A percentile compares a stretch with the other conserved stretches of the same genome.
phyloP scores from a whole-genome alignment of 108 stramenopile species.

The Skeletonema grethae region DNA sequence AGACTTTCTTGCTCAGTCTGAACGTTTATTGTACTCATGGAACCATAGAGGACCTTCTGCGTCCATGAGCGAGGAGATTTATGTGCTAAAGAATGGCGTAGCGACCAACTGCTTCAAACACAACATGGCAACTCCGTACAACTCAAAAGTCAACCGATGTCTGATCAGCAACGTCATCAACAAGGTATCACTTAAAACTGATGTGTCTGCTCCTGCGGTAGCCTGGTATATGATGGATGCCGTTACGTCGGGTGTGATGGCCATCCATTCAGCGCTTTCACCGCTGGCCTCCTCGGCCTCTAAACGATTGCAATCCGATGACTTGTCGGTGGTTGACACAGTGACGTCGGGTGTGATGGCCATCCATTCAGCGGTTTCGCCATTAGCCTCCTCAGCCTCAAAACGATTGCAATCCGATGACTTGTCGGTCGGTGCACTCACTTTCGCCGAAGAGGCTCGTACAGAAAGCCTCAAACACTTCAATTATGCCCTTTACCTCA shows the following conservation, averaged over 20 bases:
- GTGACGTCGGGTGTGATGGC: background rate
- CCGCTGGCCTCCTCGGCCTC: background rate
- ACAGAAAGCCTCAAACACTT: background rate
- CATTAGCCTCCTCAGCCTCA: background rate
- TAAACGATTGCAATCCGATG: background rate
- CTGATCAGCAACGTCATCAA: background rate
- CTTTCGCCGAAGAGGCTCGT: background rate
- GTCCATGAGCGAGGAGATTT: background rate
- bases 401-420: background rate
- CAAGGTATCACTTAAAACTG: background rate
- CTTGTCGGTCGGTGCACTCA: background rate
- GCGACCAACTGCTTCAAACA: background rate
- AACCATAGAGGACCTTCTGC: background rate
- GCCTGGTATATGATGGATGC: background rate
- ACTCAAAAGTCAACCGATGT: background rate
- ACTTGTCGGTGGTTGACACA: background rate
- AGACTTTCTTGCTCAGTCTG: background rate
- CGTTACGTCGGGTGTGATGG: background rate
- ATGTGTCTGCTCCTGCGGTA: background rate
- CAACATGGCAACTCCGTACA: slow-evolving; percentile 2
- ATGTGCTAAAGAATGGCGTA: background rate
- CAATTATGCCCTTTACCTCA: background rate
- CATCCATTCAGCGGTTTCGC: background rate
- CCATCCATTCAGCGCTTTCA: background rate
- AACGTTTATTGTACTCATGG: background rate